Evolutionary conservation across 495 filamentous ascomycete species (phyloP).

Genomic region (Cercophora scortea): DNA sequence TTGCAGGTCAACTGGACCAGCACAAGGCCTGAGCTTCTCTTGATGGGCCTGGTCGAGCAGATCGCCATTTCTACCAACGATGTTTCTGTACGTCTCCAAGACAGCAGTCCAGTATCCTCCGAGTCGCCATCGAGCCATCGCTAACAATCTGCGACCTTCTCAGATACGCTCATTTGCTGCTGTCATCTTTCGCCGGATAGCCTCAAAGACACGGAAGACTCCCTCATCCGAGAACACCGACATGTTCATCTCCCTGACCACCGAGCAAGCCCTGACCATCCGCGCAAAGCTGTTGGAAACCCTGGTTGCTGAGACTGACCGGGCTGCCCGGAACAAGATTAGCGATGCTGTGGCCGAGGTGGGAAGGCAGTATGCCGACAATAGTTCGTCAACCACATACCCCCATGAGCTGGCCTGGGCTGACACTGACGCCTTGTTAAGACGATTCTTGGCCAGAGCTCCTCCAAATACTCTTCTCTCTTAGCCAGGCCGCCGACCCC

Average conservation of each 20-base stretch:
- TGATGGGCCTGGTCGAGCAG: conserved; percentile 93
- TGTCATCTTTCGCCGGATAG: conserved; percentile 89
- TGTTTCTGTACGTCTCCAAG: conserved; percentile 49
- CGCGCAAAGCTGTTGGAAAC: conserved; percentile 72
- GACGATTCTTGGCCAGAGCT: conserved; percentile 88
- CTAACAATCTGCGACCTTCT: conserved; percentile 2
- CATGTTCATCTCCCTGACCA: conserved; percentile 67
- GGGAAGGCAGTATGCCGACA: conserved; percentile 88
- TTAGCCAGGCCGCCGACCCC: conserved; percentile 75
- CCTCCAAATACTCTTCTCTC: conserved; percentile 71
- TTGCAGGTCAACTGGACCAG: conserved; percentile 83
- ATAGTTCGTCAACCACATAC: conserved; percentile 49
- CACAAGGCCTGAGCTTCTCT: conserved; percentile 68
- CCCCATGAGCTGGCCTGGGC: neutral
- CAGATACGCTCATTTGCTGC: conserved; percentile 84
- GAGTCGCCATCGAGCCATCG: neutral
- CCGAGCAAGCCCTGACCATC: conserved; percentile 67
- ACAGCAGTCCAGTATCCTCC: neutral
- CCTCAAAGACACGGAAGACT: conserved; percentile 76
- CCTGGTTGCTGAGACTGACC: conserved; percentile 59
- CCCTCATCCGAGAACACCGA: conserved; percentile 65
- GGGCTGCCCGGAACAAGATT: conserved; percentile 82
- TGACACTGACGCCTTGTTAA: conserved; percentile 40
- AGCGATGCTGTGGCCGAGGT: conserved; percentile 94
- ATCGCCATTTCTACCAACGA: conserved; percentile 60